A percentile compares a stretch with the other conserved stretches of the same genome.
Evolutionary conservation across 495 filamentous ascomycete genomes (phyloP).

Genomic region (Margaritispora aquatica): DNA sequence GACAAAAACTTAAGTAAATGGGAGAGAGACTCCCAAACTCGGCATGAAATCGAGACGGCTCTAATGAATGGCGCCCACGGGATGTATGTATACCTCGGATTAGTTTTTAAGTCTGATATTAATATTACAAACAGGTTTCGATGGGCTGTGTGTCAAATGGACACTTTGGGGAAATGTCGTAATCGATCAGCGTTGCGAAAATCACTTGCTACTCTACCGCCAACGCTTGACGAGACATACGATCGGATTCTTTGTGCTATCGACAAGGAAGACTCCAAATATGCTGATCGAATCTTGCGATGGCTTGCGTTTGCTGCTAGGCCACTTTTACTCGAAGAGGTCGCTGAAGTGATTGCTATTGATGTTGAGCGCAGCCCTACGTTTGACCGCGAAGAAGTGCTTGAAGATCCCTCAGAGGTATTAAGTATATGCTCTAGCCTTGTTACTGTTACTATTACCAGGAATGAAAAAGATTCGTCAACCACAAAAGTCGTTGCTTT

Average conservation of each 20-base stretch:
- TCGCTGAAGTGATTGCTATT: constrained; percentile 23
- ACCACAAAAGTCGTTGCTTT: background rate
- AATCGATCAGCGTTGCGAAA: constrained; percentile 15
- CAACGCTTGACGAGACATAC: constrained; percentile 32
- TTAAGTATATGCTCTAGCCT: background rate
- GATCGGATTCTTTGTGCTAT: constrained; percentile 23
- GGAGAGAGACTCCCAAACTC: constrained; percentile 4
- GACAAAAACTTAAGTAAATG: constrained; percentile 12
- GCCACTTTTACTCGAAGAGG: constrained; percentile 24
- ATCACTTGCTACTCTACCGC: constrained; percentile 24
- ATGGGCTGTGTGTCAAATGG: constrained; percentile 33
- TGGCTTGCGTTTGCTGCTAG: constrained; percentile 24
- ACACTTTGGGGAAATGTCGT: constrained; percentile 25
- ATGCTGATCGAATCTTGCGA: constrained; percentile 25
- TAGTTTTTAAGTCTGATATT: too few relatives aligned
- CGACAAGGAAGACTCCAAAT: constrained; percentile 3
- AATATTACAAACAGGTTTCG: constrained; percentile 30
- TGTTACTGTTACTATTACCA: background rate
- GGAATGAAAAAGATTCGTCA: background rate
- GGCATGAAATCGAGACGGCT: constrained; percentile 5
- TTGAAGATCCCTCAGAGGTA: background rate
- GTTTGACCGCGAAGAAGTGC: constrained; percentile 11
- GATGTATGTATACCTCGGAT: too few relatives aligned
- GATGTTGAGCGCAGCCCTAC: background rate
- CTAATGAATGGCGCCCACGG: constrained; percentile 9